A percentile compares a stretch with the other conserved stretches of the same genome.
Conservation (phyloP, 2,329 filamentous ascomycete species). For the Ustulina deusta region DNA sequence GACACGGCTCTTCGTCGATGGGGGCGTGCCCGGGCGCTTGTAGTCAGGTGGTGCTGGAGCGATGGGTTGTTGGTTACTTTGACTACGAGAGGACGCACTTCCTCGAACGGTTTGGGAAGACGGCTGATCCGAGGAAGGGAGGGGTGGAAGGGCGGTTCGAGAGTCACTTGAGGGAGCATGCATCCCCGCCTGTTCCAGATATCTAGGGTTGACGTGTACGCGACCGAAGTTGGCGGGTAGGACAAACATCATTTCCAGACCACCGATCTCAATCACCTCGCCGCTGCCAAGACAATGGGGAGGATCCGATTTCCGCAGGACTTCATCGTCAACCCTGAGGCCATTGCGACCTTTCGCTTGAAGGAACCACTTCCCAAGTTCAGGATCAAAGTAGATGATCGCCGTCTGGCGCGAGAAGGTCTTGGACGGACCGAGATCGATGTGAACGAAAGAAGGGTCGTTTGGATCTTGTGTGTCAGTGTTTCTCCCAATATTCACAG, state of each 20-base stretch:
- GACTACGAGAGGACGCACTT: conserved; percentile 45
- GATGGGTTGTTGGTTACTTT: conserved; percentile 60
- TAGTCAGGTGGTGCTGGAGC: conserved; percentile 71
- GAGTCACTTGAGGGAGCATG: conserved; percentile 45
- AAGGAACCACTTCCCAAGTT: conserved; percentile 82
- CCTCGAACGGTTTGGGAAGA: conserved; percentile 43
- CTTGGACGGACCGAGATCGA: conserved; percentile 89
- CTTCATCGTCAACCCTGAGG: conserved; percentile 81
- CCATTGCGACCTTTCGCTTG: conserved; percentile 92
- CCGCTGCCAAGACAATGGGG: conserved; percentile 81
- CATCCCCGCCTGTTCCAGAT: conserved; percentile 74
- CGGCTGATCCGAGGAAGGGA: conserved; percentile 46
- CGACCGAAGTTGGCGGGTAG: conserved; percentile 79
- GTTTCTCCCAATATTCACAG: conserved; percentile 80
- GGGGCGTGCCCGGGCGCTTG: conserved; percentile 71
- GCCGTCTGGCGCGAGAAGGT: conserved; percentile 83
- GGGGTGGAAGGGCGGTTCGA: conserved; percentile 48
- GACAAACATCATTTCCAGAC: conserved; percentile 98
- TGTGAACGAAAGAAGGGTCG: conserved; percentile 73
- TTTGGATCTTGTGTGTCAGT: conserved; percentile 63
- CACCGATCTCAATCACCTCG: conserved; percentile 90
- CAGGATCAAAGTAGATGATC: conserved; percentile 77
- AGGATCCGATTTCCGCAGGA: conserved; percentile 73
- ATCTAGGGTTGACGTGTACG: conserved; percentile 75
- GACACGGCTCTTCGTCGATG: conserved; percentile 57